Evolutionary conservation across 1,284 basidiomycete species (phyloP), one percentile per base, ranked within the genome.

Genomic region (Moniliophthora roreri): DNA sequence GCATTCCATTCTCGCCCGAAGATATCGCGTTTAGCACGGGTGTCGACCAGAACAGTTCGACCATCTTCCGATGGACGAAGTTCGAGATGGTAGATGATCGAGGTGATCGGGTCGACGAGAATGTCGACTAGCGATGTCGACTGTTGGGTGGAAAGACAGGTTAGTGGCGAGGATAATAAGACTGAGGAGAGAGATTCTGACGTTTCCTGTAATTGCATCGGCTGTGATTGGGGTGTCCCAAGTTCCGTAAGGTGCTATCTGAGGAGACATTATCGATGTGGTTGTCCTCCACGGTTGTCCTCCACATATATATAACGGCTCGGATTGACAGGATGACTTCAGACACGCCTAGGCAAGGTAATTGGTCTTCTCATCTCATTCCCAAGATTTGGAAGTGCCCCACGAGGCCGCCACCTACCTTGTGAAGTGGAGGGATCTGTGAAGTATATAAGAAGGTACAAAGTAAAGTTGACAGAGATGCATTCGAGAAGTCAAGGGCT

Each of bases 191-290:
- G 41, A 8, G 4, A 8, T 26, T n/a, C 23, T 10, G 4, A 85
- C 82, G 49, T 71, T 74, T 65, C 81, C 73, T 4, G 76, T 74
- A 50, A 88, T 71, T 13, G 76, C 69, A 51, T 81, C 77, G 21
- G 78, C 71, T 1, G 79, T 75, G 53, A 89, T 78, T 11, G 80
- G 76, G 3, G 85, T 86, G 4, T 72, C 63, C 84, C 87, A 86
- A 41, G 75, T 79, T 23, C 84, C 84, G 62, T 76, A 85, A 0
- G 83, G 79, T 11, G 80, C 78, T 24, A 55, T 62, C 37, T 18
- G 5, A 23, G 41, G 41, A 20, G 21, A 11, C 36, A 37, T 37
- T n/a, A n/a, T n/a, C n/a, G n/a, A n/a, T n/a, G n/a, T n/a, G n/a
- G n/a, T n/a, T n/a, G n/a, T n/a, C n/a, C n/a, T n/a, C n/a, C n/a